phyloP scores from a whole-genome alignment of 805 yeast genomes.

The Starmera pachycereana region DNA sequence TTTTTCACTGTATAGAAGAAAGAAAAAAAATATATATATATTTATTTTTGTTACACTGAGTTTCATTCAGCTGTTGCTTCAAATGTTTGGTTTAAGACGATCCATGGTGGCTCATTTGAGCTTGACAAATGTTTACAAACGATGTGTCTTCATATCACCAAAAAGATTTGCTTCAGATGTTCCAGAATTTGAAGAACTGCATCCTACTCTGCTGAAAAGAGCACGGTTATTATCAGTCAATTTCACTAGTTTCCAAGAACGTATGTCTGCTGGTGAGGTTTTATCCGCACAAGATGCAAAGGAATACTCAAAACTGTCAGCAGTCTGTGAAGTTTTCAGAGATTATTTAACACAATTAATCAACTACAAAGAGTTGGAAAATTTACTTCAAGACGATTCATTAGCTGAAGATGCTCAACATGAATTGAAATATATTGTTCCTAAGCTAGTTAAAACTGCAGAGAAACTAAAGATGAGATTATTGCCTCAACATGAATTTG shows the following conservation, averaged over 20 bases:
- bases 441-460: constrained; percentile 33
- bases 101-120: too few species aligned
- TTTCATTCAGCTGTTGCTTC: too few species aligned
- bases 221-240: constrained; percentile 35
- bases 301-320: constrained; percentile 33
- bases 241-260: constrained; percentile 27
- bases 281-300: constrained; percentile 41
- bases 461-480: constrained; percentile 43
- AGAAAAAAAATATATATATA: too few species aligned
- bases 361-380: constrained; percentile 29
- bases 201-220: constrained; percentile 39
- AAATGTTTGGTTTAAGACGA: not conserved
- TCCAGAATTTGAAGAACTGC: constrained; percentile 24
- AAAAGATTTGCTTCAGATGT: constrained; percentile 7
- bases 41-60: too few species aligned
- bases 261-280: constrained; percentile 29
- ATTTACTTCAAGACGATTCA: constrained; percentile 34
- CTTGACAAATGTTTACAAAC: too few species aligned
- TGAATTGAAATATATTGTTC: constrained; percentile 42
- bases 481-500: constrained; percentile 68
- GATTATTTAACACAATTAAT: constrained; percentile 24
- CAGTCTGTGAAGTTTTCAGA: constrained; percentile 30
- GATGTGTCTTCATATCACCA: too few species aligned
- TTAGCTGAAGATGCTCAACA: constrained; percentile 47
- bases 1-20: too few species aligned